phyloP scores from a whole-genome alignment of 1,284 basidiomycete genomes.

The Gastroboletus turbinatus region DNA sequence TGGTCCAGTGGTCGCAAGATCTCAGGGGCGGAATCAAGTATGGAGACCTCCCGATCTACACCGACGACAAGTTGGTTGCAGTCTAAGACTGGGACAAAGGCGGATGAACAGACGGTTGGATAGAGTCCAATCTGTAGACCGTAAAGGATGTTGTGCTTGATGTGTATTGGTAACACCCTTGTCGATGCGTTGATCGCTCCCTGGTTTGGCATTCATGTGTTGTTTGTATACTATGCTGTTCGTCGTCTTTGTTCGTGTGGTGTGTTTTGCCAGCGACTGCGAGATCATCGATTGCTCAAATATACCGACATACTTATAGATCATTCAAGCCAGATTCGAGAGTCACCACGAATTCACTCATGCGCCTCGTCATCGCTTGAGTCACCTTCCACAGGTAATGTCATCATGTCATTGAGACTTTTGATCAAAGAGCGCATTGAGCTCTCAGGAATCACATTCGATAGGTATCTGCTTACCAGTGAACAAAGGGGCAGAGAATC shows the following conservation, averaged over 20 bases:
- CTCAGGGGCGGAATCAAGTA: constrained; percentile 20
- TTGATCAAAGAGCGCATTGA: not conserved
- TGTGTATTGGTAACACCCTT: constrained; percentile 13
- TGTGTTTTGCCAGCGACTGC: not conserved
- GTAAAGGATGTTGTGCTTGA: not conserved
- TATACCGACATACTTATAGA: not conserved
- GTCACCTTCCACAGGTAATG: constrained; percentile 38
- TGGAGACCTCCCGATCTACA: constrained; percentile 40
- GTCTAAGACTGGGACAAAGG: constrained; percentile 6
- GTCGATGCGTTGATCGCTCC: constrained; percentile 22
- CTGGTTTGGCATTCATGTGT: not conserved
- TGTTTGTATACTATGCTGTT: constrained; percentile 7
- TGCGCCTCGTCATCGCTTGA: constrained; percentile 2
- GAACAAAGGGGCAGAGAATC: constrained; percentile 75
- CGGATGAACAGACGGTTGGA: not conserved
- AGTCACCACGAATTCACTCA: constrained; percentile 11
- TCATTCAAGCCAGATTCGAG: not conserved
- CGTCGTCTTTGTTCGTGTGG: not conserved
- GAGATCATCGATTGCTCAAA: not conserved
- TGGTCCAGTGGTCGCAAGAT: constrained; percentile 18
- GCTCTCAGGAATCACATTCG: not conserved
- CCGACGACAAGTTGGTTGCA: constrained; percentile 18
- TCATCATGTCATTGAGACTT: constrained; percentile 71
- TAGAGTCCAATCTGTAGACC: constrained; percentile 4
- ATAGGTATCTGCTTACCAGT: constrained; percentile 57